Base-by-base conservation (phyloP, 805 yeast genomes). In the Ogataea angusta region DNA sequence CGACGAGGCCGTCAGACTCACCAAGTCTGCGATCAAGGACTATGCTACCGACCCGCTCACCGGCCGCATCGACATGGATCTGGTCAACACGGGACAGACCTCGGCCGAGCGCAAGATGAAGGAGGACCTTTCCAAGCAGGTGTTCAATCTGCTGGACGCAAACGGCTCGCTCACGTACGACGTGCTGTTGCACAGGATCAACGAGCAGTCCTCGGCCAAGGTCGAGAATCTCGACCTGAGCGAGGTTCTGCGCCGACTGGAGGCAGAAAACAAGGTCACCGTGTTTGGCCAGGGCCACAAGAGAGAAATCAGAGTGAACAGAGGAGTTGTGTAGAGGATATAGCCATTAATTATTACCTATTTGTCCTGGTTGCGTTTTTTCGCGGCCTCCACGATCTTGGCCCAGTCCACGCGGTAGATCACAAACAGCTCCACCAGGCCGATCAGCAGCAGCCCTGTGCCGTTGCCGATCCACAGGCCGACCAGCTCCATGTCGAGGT, bases 1-100 rank as follows among this genome's bases (percentile, higher is more conserved):
- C 5, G 72, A 74, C 45, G 99, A 93, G 61, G 95, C 98, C 0
- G 97, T 90, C 3, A 76, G 99, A 51, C 71, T 93, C 51, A 93
- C 91, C 59, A 81, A 85, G 53, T 78, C 95, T 3, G 99, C 99
- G 10, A 86, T 93, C 50, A 93, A 93, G 62, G 98, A 93, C 49
- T 93, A 93, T 61, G 99, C 99, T 12, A 93, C 96, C 3, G 99
- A 93, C 67, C 99, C 99, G 17, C 70, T 82, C 25, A 91, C 99
- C 0, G 99, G 99, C 22, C 78, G 93, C 55, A 93, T 93, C 51
- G 99, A 93, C 60, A 89, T 93, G 96, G 96, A 89, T 61, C 71
- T 93, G 60, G 90, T 93, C 21, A 97, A 91, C 66, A 93, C 98
- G 0, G 99, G 98, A 34, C 89, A 90, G 34, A 85, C 96, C 0